Conservation (phyloP, 2,329 filamentous ascomycete species). For the Chrysoporthe cubensis region DNA sequence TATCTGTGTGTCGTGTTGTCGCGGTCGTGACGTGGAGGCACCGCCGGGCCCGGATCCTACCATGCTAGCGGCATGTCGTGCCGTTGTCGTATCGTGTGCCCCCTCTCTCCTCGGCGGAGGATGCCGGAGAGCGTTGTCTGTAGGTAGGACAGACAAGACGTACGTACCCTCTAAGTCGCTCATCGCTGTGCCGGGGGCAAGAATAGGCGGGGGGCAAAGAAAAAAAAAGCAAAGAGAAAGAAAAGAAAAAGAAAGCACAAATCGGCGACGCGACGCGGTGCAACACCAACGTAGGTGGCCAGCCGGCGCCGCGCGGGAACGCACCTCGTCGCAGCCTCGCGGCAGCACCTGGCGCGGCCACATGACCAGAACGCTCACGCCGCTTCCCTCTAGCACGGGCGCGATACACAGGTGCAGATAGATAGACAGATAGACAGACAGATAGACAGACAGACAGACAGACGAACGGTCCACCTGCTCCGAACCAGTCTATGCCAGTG, state of each 20-base stretch:
- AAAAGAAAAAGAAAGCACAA: neutral
- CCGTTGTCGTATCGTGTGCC: too few species aligned
- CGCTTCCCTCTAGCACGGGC: neutral
- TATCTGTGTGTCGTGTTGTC: neutral
- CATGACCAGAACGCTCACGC: neutral
- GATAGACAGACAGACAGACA: too few species aligned
- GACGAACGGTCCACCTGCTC: too few species aligned
- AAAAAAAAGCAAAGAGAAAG: neutral
- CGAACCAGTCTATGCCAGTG: neutral
- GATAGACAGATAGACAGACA: too few species aligned
- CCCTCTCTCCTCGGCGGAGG: too few species aligned
- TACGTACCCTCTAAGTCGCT: neutral
- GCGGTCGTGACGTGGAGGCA: neutral
- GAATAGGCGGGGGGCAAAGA: neutral
- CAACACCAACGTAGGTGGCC: neutral
- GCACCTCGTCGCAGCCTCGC: conserved; percentile 7
- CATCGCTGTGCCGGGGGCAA: neutral
- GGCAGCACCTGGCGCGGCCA: neutral
- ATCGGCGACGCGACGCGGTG: neutral
- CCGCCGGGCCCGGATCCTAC: neutral
- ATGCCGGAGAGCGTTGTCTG: too few species aligned
- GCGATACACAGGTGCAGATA: neutral
- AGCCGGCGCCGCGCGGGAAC: conserved; percentile 3
- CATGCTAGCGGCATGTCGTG: neutral
- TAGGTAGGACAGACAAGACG: too few species aligned